Base-by-base conservation (phyloP, 805 yeast genomes). In the Hanseniaspora guilliermondii region DNA sequence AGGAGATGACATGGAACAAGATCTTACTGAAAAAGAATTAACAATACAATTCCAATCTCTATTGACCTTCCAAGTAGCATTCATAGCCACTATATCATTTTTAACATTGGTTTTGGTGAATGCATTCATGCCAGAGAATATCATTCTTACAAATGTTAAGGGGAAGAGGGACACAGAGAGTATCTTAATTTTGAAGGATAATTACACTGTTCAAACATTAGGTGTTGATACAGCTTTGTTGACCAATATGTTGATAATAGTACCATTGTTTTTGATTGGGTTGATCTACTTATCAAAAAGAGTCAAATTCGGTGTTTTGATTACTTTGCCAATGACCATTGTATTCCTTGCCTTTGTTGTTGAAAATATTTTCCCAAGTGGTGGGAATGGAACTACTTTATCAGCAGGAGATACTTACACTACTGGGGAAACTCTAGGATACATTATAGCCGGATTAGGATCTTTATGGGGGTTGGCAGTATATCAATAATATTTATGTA, bases 21-120 rank as follows among this genome's bases (percentile, higher is more conserved):
- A 35, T 27, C 33, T 24, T 3, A 24, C 37, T 39, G 49, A 52
- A 16, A 37, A 52, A n/a, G 55, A 52, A n/a, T 16, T 52, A 9
- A n/a, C 39, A 6, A 37, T 52, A 6, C 55, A 52, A 16, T 52
- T 44, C 35, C 55, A 52, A 22, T 52, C 55, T 8, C 22, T 52
- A 11, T 19, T 52, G 16, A 52, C 55, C 6, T 52, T 52, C 32
- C 55, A 52, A 37, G 35, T 52, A 4, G 47, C 45, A 27, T 52
- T 52, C 35, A 44, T 44, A 4, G 47, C 55, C 27, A 44, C 55
- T 1, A 14, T 44, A 19, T 30, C 49, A 24, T 40, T 52, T 14
- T 5, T 52, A 6, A 16, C 39, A 3, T 30, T 52, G 17, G 19
- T 25, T 3, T 9, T 25, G 7, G 16, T 22, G 12, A 52, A 52